Conservation (phyloP, 2,329 filamentous ascomycete species). For the Phyllosticta citrichinensis region DNA sequence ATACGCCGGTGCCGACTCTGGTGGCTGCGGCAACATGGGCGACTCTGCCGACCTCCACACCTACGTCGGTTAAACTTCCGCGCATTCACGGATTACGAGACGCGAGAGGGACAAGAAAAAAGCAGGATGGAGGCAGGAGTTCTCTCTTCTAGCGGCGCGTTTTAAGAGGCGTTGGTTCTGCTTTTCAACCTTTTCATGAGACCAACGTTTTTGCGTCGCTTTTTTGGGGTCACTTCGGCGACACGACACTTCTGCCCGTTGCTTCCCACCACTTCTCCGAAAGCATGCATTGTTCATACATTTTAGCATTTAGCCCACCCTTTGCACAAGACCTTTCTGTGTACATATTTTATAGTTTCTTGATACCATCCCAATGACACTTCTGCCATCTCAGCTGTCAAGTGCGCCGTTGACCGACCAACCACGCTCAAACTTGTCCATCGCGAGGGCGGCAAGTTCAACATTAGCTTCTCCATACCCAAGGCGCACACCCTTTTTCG, state of each 20-base stretch:
- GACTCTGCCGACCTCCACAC: slow-evolving; percentile 9
- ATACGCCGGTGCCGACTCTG: slow-evolving; percentile 11
- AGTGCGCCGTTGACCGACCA: too few species aligned
- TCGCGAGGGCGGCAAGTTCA: too few species aligned
- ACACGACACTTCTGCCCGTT: not conserved
- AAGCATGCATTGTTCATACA: not conserved
- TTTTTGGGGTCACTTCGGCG: not conserved
- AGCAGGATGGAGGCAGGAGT: not conserved
- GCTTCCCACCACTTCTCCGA: not conserved
- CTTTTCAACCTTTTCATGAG: not conserved
- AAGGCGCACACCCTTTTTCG: not conserved
- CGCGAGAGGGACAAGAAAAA: not conserved
- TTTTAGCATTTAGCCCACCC: not conserved
- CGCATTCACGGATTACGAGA: not conserved
- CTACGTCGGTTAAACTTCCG: slow-evolving; percentile 2
- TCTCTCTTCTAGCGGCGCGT: not conserved
- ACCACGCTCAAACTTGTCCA: too few species aligned
- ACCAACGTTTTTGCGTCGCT: not conserved
- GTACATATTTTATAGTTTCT: not conserved
- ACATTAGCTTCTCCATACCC: not conserved
- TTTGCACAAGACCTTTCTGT: not conserved
- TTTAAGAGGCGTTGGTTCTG: not conserved
- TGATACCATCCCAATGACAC: not conserved
- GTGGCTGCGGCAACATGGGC: slow-evolving; percentile 11
- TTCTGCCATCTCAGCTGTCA: not conserved